Base-by-base conservation (phyloP, 805 yeast species). In the Citeromyces matritensis region DNA sequence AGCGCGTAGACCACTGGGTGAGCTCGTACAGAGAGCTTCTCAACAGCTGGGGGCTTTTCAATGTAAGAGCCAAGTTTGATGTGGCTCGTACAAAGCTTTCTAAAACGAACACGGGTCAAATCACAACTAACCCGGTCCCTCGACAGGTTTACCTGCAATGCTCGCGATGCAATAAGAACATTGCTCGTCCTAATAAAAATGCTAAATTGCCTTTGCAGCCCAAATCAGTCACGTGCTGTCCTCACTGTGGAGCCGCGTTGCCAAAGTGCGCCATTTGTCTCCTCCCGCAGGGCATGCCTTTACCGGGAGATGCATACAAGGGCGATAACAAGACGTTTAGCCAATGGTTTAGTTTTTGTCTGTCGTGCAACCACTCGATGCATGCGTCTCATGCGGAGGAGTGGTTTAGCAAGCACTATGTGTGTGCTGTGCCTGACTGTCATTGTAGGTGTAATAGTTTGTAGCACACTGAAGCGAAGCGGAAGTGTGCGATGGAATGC, bases 371-470 rank as follows among this genome's bases (percentile, higher is more conserved):
- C 47, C 98, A 88, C 44, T 94, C 95, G 1, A 76, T 76, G 70
- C 98, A 88, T 55, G 85, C 94, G 0, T 85, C 80, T 4, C 98
- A 88, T 49, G 96, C 96, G 0, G 85, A 82, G 39, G 93, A 86
- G 44, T 88, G 98, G 98, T 88, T 88, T 49, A 67, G 77, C 15
- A 77, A 75, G 48, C 94, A 86, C 44, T 70, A 69, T 34, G 70
- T 81, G 1, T 88, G 98, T 45, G 96, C 98, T 0, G 94, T 88
- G 3, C 95, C 96, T 0, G 94, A 85, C 27, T 88, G 98, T 45
- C 60, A 64, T 26, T 88, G 98, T 45, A 60, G 70, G 31, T 88
- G 97, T 50, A 79, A 78, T 42, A 73, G 67, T 42, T 64, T 60
- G 39, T 59, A 48, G 40, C 3, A 9, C 13, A 8, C 11, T 14